These are phyloP conservation scores for Rhodamnia argentea DNA, from an alignment of 345 rosid species.

Conservation along the genomic window DNA sequence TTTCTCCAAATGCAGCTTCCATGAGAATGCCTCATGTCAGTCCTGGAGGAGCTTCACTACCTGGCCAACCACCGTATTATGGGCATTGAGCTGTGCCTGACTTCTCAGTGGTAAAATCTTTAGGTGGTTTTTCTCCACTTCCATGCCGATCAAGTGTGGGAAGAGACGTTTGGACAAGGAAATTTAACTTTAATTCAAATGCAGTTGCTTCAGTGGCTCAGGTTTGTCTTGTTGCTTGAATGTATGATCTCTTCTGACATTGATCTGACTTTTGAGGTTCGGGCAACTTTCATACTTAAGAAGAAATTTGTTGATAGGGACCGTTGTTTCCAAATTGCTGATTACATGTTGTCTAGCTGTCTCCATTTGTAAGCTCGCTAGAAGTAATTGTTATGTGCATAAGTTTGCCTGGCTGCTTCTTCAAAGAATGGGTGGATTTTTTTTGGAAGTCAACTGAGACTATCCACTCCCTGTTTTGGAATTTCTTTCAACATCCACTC, in stretches of 20 bases:
- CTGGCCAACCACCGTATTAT: conserved; percentile 3
- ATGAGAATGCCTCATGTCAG: not conserved
- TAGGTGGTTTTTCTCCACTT: not conserved
- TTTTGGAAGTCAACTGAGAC: not conserved
- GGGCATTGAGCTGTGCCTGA: not conserved
- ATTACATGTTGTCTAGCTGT: not conserved
- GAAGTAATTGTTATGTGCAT: not conserved
- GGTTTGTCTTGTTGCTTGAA: not conserved
- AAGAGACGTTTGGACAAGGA: not conserved
- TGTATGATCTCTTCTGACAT: not conserved
- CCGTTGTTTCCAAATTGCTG: not conserved
- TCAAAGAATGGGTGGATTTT: not conserved
- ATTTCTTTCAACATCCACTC: not conserved
- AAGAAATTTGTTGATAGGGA: not conserved
- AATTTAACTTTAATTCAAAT: not conserved
- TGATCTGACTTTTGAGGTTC: not conserved
- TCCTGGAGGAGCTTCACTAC: not conserved
- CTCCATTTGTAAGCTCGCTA: not conserved
- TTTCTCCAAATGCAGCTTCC: conserved; percentile 1
- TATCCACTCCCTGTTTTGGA: not conserved
- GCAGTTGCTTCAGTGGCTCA: not conserved
- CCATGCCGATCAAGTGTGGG: not conserved
- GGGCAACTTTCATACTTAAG: not conserved
- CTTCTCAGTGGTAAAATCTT: not conserved
- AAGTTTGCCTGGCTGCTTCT: not conserved